phyloP scores from a whole-genome alignment of 805 yeast species.

The Monosporozyma aquatica region DNA sequence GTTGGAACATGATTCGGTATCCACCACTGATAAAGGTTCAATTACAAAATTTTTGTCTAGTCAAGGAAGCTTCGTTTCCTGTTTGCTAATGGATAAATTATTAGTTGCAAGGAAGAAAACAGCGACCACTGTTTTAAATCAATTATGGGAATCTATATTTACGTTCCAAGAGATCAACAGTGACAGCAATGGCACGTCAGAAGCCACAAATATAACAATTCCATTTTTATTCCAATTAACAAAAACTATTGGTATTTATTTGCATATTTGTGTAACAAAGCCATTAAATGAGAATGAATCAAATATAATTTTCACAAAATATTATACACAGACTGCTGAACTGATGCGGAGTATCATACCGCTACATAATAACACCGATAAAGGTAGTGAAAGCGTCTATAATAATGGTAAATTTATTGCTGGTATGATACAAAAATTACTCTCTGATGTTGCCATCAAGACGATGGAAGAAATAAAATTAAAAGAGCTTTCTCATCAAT shows the following conservation, averaged over 20 bases:
- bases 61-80: constrained; percentile 18
- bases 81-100: constrained; percentile 25
- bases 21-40: background rate
- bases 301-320: constrained; percentile 10
- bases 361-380: constrained; percentile 13
- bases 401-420: constrained; percentile 28
- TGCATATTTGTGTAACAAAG: constrained; percentile 10
- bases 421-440: constrained; percentile 18
- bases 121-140: constrained; percentile 4
- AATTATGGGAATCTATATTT: constrained; percentile 21
- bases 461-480: constrained; percentile 12
- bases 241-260: constrained; percentile 26
- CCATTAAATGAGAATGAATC: background rate
- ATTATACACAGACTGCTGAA: constrained; percentile 7
- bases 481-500: background rate
- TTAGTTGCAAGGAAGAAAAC: constrained; percentile 10
- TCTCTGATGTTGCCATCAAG: constrained; percentile 4
- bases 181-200: background rate
- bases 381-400: constrained; percentile 20
- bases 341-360: constrained; percentile 14
- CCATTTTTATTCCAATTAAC: constrained; percentile 23
- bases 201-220: constrained; percentile 8
- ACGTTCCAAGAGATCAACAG: constrained; percentile 12
- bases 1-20: constrained; percentile 1
- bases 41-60: constrained; percentile 11